A percentile compares a stretch with the other conserved stretches of the same genome.
These are phyloP conservation scores for Ganoderma meredithae DNA, from an alignment of 1,284 basidiomycete species.

Conservation along the genomic window DNA sequence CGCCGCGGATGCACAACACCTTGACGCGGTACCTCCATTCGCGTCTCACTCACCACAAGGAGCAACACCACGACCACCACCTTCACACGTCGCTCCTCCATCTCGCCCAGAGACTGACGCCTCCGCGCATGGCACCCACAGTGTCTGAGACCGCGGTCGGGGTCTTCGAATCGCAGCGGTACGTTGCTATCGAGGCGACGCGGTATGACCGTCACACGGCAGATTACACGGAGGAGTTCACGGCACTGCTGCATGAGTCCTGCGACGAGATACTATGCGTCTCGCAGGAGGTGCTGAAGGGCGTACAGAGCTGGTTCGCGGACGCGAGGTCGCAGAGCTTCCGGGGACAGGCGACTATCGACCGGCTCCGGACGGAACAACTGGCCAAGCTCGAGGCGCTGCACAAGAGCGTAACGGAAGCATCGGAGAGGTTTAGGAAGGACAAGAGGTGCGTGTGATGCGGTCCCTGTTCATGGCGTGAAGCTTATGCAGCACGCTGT, in stretches of 20 bases:
- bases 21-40: slow-evolving; percentile 35
- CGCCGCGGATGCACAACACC: slow-evolving; percentile 25
- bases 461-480: too few species aligned
- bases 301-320: slow-evolving; percentile 60
- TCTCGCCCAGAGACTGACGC: slow-evolving; percentile 35
- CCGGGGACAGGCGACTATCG: slow-evolving; percentile 44
- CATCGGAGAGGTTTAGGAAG: slow-evolving; percentile 56
- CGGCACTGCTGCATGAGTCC: slow-evolving; percentile 61
- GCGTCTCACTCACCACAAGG: slow-evolving; percentile 32
- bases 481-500: background rate
- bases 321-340: slow-evolving; percentile 51
- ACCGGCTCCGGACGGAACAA: slow-evolving; percentile 46
- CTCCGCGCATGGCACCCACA: slow-evolving; percentile 14
- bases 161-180: slow-evolving; percentile 82
- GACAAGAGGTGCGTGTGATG: slow-evolving; percentile 54
- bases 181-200: slow-evolving; percentile 77
- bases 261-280: slow-evolving; percentile 64
- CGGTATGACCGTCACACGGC: slow-evolving; percentile 61
- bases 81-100: slow-evolving; percentile 41
- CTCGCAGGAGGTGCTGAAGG: slow-evolving; percentile 54
- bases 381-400: slow-evolving; percentile 45
- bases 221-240: slow-evolving; percentile 57
- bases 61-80: slow-evolving; percentile 37
- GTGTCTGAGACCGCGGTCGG: slow-evolving; percentile 70
- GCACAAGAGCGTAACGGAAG: slow-evolving; percentile 47